Evolutionary conservation across 2,329 filamentous ascomycete species (phyloP), one percentile per base, ranked within the genome.

Genomic region (Penicillium sp.): DNA sequence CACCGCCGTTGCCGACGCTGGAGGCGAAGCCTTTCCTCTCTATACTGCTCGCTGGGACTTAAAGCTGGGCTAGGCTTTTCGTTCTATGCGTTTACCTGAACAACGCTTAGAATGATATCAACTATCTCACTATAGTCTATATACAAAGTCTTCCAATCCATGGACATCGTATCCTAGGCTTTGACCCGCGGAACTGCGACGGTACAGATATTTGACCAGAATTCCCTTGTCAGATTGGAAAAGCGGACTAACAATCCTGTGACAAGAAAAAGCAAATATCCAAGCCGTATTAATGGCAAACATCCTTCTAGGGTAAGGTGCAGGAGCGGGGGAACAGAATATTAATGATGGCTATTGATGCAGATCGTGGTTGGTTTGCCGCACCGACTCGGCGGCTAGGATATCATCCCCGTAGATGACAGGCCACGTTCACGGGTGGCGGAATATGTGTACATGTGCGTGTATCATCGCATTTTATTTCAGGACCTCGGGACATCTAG

Each of bases 11-110:
- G 3, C n/a, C n/a, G 35, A 19, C 9, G 35, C 35, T 11, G 35
- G 19, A 37, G 51, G 58, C 7, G 50, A 39, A 50, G 19, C 11
- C 50, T 10, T 52, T 56, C 7, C 51, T 52, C 16, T 50, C 55
- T 4, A 51, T 52, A 43, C 59, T 59, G 13, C 66, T 61, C 10
- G 39, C 65, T 0, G 52, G 52, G 0, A 7, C 54, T 70, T 73
- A 3, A 77, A 63, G 14, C 54, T 65, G 14, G 63, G 57, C 4
- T 22, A 42, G 9, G 22, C 10, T 50, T 10, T n/a, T 29, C 22
- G 2, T 26, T 50, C 16, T 33, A 33, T 5, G 22, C 37, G 21
- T 4, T 22, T 13, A 22, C 39, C 19, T 21, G 39, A 4, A 22
- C 11, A 22, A 3, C 7, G 11, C 19, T 22, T 19, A 13, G 4